A percentile compares a stretch with the other conserved stretches of the same genome.
These are phyloP conservation scores for Warburgia ugandensis DNA, from an alignment of 164 flowering plant species.

Conservation along the genomic window DNA sequence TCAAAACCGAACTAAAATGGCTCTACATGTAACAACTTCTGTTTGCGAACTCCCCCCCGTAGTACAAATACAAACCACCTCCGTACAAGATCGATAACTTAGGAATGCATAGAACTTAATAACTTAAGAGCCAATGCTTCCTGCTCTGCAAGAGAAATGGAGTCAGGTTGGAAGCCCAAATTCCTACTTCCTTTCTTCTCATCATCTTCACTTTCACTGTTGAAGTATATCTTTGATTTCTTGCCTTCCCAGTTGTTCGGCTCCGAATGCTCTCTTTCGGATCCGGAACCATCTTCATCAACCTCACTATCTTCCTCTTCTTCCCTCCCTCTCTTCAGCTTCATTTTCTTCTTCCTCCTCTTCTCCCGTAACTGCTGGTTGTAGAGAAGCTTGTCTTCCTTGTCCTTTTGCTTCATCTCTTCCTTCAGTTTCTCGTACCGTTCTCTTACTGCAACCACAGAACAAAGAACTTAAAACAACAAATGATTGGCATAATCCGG, in stretches of 20 bases:
- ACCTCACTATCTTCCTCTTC: conserved; percentile 33
- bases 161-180: conserved; percentile 13
- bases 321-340: conserved; percentile 35
- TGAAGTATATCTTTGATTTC: conserved; percentile 50
- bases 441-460: conserved; percentile 33
- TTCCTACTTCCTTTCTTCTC: conserved; percentile 14
- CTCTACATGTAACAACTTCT: too few relatives aligned
- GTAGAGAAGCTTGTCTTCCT: conserved; percentile 62
- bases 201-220: conserved; percentile 37
- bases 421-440: conserved; percentile 48
- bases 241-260: too few relatives aligned
- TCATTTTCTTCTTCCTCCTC: conserved; percentile 51
- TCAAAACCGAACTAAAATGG: too few relatives aligned
- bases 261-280: too few relatives aligned
- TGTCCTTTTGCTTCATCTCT: conserved; percentile 56
- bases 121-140: conserved; percentile 83
- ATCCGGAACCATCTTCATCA: too few relatives aligned
- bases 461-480: background rate
- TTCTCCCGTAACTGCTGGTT: conserved; percentile 50
- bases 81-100: too few relatives aligned
- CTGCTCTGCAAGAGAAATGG: conserved; percentile 64
- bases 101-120: conserved; percentile 58
- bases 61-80: too few relatives aligned
- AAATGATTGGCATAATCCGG: background rate
- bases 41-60: too few relatives aligned